Evolutionary conservation across 495 filamentous ascomycete species (phyloP).

Genomic region (Penicillium goetzii): DNA sequence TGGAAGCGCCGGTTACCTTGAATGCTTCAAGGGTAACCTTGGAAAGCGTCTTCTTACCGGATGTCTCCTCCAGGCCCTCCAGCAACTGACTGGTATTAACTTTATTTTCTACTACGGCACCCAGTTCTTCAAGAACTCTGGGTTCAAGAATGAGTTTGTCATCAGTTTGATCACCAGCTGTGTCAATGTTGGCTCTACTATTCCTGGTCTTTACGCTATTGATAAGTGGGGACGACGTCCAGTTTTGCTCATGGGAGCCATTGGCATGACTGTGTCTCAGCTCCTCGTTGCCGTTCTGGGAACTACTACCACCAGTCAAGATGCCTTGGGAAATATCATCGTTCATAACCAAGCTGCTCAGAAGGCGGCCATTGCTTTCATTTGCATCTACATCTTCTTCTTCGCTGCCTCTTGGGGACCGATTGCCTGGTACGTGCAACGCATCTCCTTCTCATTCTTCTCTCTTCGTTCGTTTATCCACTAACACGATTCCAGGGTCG

Average conservation of each 20-base stretch:
- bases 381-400: constrained; percentile 77
- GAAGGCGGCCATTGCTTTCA: constrained; percentile 68
- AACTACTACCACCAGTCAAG: constrained; percentile 44
- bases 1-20: constrained; percentile 15
- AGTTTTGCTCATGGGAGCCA: constrained; percentile 66
- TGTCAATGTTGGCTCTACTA: constrained; percentile 67
- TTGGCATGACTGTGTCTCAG: constrained; percentile 68
- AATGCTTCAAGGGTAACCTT: constrained; percentile 38
- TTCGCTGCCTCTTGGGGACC: constrained; percentile 42
- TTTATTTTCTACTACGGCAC: constrained; percentile 79
- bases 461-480: neutral
- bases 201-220: constrained; percentile 67
- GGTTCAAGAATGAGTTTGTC: constrained; percentile 62
- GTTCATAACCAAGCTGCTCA: constrained; percentile 45
- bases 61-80: constrained; percentile 70
- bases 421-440: constrained; percentile 26
- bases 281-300: constrained; percentile 67
- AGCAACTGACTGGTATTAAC: constrained; percentile 73
- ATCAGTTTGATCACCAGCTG: constrained; percentile 66
- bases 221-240: constrained; percentile 70
- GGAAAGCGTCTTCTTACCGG: constrained; percentile 70
- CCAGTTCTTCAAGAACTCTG: constrained; percentile 63
- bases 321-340: neutral
- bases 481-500: constrained; percentile 62
- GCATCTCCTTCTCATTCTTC: too few relatives aligned